Evolutionary conservation across 805 yeast species (phyloP).

Genomic region (Wickerhamiella hasegawae): DNA sequence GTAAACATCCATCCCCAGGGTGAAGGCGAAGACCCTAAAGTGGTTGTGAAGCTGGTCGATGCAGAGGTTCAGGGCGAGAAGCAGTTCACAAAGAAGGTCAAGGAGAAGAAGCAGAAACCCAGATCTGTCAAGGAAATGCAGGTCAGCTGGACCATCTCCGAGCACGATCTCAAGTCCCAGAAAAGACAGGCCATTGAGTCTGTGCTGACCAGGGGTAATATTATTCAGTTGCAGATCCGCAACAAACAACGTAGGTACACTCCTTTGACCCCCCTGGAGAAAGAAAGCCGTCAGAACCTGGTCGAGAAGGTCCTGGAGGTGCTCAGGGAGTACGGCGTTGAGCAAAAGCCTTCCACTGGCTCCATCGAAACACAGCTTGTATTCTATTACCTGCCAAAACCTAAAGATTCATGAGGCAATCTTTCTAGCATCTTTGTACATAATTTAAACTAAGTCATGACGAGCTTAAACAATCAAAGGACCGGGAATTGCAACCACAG

Average conservation of each 20-base stretch:
- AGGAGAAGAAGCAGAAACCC: constrained; percentile 5
- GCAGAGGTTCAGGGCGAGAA: background rate
- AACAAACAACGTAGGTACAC: constrained; percentile 7
- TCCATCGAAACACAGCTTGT: background rate
- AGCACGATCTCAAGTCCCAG: constrained; percentile 19
- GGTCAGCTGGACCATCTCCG: constrained; percentile 21
- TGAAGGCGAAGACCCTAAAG: constrained; percentile 11
- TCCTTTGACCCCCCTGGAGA: constrained; percentile 11
- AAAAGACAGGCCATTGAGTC: constrained; percentile 20
- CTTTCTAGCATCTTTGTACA: background rate
- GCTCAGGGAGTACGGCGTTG: background rate
- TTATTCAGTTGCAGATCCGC: constrained; percentile 14
- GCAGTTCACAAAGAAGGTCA: constrained; percentile 1
- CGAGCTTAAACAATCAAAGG: background rate
- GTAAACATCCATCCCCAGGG: constrained; percentile 4
- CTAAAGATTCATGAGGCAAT: background rate
- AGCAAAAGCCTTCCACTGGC: constrained; percentile 1
- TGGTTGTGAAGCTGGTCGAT: constrained; percentile 14
- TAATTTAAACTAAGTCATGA: too few relatives aligned
- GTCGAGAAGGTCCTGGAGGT: constrained; percentile 1
- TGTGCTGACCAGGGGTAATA: constrained; percentile 18
- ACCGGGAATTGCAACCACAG: background rate
- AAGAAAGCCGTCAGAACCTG: constrained; percentile 7
- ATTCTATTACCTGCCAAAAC: background rate
- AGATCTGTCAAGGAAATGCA: constrained; percentile 15